These are phyloP conservation scores for Cladosporium phlei DNA, from an alignment of 2,329 filamentous ascomycete species.

Conservation along the genomic window DNA sequence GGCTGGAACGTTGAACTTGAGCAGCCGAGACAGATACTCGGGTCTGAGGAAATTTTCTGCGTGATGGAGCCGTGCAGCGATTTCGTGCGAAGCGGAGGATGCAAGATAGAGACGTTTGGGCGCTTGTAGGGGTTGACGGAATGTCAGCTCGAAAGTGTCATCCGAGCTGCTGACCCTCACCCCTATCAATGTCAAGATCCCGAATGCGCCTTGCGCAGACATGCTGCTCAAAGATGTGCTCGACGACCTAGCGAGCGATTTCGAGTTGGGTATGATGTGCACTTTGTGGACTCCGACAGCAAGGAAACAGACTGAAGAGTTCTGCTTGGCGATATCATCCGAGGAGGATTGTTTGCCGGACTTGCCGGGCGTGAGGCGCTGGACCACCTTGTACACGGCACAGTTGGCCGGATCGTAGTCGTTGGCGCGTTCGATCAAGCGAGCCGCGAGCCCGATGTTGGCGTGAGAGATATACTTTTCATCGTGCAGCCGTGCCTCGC, in stretches of 20 bases:
- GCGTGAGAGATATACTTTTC: conserved; percentile 52
- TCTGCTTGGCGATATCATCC: conserved; percentile 62
- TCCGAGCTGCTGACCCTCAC: conserved; percentile 58
- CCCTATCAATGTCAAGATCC: conserved; percentile 58
- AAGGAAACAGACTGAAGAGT: conserved; percentile 62
- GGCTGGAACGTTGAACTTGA: conserved; percentile 56
- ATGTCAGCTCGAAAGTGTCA: conserved; percentile 63
- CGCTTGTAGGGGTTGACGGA: conserved; percentile 52
- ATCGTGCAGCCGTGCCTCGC: conserved; percentile 50
- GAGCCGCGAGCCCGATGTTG: conserved; percentile 58
- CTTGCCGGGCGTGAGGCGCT: conserved; percentile 54
- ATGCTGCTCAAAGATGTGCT: conserved; percentile 48
- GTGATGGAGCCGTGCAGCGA: conserved; percentile 58
- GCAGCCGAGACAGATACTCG: conserved; percentile 60
- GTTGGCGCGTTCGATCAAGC: conserved; percentile 59
- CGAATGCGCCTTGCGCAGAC: conserved; percentile 52
- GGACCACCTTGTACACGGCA: conserved; percentile 64
- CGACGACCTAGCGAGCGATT: conserved; percentile 48
- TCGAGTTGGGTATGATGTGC: conserved; percentile 62
- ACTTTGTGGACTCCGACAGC: conserved; percentile 66
- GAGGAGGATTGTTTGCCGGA: conserved; percentile 53
- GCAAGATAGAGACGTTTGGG: conserved; percentile 57
- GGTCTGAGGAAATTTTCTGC: conserved; percentile 61
- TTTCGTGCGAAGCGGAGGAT: conserved; percentile 59
- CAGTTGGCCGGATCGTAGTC: conserved; percentile 66